phyloP scores from a whole-genome alignment of 1,139 yeast genomes.

The Saccharomycopsis hybrid region DNA sequence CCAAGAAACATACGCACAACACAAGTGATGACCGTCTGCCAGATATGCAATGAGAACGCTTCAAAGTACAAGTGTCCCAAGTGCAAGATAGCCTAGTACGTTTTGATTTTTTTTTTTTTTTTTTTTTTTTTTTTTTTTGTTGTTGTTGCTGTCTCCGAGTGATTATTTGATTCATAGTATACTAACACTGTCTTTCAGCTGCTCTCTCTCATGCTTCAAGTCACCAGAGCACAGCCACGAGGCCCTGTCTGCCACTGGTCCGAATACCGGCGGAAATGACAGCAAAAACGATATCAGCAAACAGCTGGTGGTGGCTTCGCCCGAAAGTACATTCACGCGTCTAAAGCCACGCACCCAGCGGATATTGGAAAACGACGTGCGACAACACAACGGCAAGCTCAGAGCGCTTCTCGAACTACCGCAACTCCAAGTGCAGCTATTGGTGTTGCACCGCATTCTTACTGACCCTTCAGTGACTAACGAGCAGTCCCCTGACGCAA shows the following conservation, averaged over 20 bases:
- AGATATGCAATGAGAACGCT: slow-evolving; percentile 35
- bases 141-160: no score
- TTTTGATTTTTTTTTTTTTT: slow-evolving; percentile 1
- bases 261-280: background rate
- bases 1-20: background rate
- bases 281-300: no score
- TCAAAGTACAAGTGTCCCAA: slow-evolving; percentile 59
- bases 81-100: slow-evolving; percentile 37
- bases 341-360: background rate
- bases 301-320: background rate
- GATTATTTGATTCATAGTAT: no score
- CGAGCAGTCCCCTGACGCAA: slow-evolving; percentile 39
- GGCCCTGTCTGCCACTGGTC: background rate
- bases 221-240: slow-evolving; percentile 33
- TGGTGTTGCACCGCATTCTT: slow-evolving; percentile 41
- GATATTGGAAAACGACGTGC: background rate
- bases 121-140: no score
- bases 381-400: slow-evolving; percentile 29
- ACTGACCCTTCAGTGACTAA: slow-evolving; percentile 38
- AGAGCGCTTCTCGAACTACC: slow-evolving; percentile 39
- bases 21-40: no score
- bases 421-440: slow-evolving; percentile 47
- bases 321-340: no score
- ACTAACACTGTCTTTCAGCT: slow-evolving; percentile 27
- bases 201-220: slow-evolving; percentile 54